Evolutionary conservation across 768 basidiomycete genomes (phyloP).

Genomic region (Kondoa malvinella): DNA sequence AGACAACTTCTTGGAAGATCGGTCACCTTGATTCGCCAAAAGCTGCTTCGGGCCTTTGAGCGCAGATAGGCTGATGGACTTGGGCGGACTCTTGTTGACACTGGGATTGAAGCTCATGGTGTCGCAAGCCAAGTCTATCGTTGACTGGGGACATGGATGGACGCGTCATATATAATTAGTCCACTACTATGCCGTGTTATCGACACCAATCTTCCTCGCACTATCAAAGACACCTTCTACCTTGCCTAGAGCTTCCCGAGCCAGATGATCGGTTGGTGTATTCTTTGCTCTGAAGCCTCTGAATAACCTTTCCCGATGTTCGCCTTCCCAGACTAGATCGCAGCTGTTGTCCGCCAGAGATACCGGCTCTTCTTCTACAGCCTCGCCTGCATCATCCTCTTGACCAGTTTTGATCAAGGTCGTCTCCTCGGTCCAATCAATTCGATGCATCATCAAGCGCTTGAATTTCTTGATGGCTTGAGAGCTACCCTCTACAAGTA

Average conservation of each 20-base stretch:
- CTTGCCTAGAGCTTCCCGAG: constrained; percentile 74
- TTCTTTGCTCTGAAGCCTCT: constrained; percentile 30
- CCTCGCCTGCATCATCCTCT: constrained; percentile 23
- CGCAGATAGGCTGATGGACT: neutral
- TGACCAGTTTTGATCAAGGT: neutral
- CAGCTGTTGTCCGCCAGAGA: constrained; percentile 78
- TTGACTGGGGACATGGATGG: neutral
- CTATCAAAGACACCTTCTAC: constrained; percentile 35
- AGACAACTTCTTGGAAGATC: neutral
- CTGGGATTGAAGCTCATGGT: neutral
- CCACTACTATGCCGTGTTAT: too few relatives aligned
- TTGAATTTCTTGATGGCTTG: constrained; percentile 77
- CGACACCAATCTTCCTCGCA: neutral
- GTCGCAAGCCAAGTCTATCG: neutral
- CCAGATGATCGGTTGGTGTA: constrained; percentile 47
- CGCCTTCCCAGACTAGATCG: constrained; percentile 82
- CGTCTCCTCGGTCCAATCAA: constrained; percentile 75
- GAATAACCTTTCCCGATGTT: constrained; percentile 64
- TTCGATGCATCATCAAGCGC: constrained; percentile 65
- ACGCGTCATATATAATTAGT: too few relatives aligned
- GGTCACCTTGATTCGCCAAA: neutral
- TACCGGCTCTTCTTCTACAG: constrained; percentile 29
- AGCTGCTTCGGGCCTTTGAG: constrained; percentile 3
- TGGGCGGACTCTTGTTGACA: neutral
- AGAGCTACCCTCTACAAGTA: constrained; percentile 79